These are phyloP conservation scores for Puya raimondii DNA, from an alignment of 176 grass and related monocot species.

Conservation along the genomic window DNA sequence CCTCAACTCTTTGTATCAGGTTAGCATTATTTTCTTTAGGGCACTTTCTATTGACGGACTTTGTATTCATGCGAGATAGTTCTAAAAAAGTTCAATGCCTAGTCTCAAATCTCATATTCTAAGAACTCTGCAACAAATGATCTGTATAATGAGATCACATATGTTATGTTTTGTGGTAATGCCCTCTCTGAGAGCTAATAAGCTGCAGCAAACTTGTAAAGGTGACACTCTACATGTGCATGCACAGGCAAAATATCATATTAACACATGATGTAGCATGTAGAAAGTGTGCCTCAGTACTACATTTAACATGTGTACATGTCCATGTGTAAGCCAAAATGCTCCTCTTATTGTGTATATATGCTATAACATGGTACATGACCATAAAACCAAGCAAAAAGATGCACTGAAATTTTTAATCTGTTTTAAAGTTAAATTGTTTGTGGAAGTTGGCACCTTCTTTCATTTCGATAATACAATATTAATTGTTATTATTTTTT, in stretches of 20 bases:
- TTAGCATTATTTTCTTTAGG: slow-evolving; percentile 12
- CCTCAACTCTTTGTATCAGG: slow-evolving; percentile 89
- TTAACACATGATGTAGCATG: background rate
- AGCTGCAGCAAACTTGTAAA: background rate
- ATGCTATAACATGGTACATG: background rate
- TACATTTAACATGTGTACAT: background rate
- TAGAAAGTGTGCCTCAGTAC: background rate
- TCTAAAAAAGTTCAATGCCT: background rate
- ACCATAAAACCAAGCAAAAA: background rate
- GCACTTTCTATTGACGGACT: background rate
- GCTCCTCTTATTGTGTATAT: background rate
- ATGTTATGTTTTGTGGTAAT: background rate
- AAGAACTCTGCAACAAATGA: background rate
- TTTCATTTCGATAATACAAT: background rate
- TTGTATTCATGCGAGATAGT: background rate
- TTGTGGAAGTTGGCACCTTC: background rate
- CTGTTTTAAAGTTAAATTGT: background rate
- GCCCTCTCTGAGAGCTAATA: background rate
- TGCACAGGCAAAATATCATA: background rate
- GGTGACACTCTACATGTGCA: background rate
- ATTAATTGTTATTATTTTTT: slow-evolving; percentile 7
- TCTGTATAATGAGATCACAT: background rate
- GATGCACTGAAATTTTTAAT: background rate
- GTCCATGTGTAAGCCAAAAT: background rate
- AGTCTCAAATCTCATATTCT: background rate